phyloP scores from a whole-genome alignment of 192 early-diverging fungal genomes.

The Funneliformis mosseae region DNA sequence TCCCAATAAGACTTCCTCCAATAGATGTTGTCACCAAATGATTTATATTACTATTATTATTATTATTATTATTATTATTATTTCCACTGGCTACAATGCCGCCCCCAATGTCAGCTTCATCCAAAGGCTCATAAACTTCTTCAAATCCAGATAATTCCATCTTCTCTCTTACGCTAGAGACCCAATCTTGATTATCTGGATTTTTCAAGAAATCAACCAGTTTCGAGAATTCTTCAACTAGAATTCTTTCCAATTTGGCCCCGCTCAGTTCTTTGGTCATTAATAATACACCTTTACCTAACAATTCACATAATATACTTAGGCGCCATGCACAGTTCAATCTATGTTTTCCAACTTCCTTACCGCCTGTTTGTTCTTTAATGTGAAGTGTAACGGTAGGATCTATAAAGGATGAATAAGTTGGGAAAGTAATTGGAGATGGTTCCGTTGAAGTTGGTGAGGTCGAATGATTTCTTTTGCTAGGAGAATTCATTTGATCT shows the following conservation, averaged over 20 bases:
- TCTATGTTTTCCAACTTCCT: conserved; percentile 32
- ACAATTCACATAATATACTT: conserved; percentile 30
- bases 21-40: not conserved
- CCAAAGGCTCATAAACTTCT: conserved; percentile 31
- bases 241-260: conserved; percentile 42
- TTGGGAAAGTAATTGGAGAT: conserved; percentile 29
- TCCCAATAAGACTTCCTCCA: not conserved
- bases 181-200: conserved; percentile 32
- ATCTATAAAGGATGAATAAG: conserved; percentile 34
- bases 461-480: conserved; percentile 9
- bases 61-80: not conserved
- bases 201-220: conserved; percentile 32
- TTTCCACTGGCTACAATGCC: not conserved
- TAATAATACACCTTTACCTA: conserved; percentile 47
- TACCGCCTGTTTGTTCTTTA: conserved; percentile 33
- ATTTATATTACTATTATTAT: not conserved
- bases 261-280: conserved; percentile 52
- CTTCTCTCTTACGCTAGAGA: conserved; percentile 23
- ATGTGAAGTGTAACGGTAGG: conserved; percentile 34
- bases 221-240: conserved; percentile 34
- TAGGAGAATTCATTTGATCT: not conserved
- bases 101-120: conserved; percentile 14
- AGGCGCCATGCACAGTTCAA: conserved; percentile 34
- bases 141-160: conserved; percentile 30
- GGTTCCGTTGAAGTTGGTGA: not conserved